phyloP scores from a whole-genome alignment of 192 early-diverging fungal genomes.

The Globomyces pollinis-pini region DNA sequence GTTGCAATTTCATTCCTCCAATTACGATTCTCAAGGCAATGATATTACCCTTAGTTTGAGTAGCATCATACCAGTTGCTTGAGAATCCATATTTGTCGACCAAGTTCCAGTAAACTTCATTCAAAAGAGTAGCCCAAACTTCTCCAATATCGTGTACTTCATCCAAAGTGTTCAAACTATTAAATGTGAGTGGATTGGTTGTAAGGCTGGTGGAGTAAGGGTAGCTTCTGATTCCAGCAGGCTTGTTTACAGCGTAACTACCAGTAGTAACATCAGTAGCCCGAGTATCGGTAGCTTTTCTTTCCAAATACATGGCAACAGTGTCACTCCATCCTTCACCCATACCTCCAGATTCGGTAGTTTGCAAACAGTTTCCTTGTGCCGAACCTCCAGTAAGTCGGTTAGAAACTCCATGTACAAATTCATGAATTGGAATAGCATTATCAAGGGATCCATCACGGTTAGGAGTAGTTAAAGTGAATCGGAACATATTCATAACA shows the following conservation, averaged over 20 bases:
- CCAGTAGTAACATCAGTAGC: constrained; percentile 10
- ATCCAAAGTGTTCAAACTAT: constrained; percentile 16
- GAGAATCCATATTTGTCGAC: constrained; percentile 23
- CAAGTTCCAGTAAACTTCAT: constrained; percentile 58
- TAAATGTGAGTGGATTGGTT: constrained; percentile 28
- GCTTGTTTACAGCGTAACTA: background rate
- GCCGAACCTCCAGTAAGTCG: constrained; percentile 54
- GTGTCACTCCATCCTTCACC: constrained; percentile 12
- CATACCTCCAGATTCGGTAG: constrained; percentile 12
- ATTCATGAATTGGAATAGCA: constrained; percentile 53
- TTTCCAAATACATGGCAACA: background rate
- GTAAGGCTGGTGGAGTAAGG: constrained; percentile 51
- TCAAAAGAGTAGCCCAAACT: constrained; percentile 53
- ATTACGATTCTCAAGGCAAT: constrained; percentile 46
- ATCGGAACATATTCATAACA: constrained; percentile 49
- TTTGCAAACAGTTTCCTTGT: constrained; percentile 43
- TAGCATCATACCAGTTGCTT: constrained; percentile 13
- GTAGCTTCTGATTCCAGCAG: constrained; percentile 40
- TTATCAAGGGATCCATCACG: constrained; percentile 55
- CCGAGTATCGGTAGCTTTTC: constrained; percentile 1
- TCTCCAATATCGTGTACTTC: constrained; percentile 55
- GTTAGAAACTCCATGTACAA: constrained; percentile 51
- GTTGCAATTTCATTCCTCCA: constrained; percentile 36
- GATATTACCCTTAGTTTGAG: constrained; percentile 33
- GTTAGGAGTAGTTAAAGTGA: constrained; percentile 35